Conservation (phyloP, 176 grass and related monocot genomes). For the Musa itinerans region DNA sequence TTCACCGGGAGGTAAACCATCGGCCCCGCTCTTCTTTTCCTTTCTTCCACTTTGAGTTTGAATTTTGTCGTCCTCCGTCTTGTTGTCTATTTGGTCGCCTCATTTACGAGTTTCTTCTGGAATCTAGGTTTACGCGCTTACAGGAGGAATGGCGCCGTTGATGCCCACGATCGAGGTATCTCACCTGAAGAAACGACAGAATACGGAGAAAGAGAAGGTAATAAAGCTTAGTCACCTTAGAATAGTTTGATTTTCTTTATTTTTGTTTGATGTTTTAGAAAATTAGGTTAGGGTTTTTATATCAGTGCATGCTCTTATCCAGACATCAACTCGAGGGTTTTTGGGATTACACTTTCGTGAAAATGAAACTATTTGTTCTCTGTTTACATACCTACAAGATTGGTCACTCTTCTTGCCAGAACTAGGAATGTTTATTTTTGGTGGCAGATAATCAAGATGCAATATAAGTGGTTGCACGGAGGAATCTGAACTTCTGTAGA, state of each 20-base stretch:
- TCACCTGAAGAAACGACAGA: slow-evolving; percentile 64
- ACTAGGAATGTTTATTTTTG: no score
- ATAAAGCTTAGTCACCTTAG: slow-evolving; percentile 24
- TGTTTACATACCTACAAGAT: no score
- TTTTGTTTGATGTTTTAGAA: neutral
- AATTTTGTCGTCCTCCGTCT: neutral
- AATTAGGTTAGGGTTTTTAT: neutral
- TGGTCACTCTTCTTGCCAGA: no score
- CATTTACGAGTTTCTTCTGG: neutral
- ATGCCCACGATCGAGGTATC: slow-evolving; percentile 79
- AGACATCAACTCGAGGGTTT: neutral
- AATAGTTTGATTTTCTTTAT: neutral
- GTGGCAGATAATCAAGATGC: no score
- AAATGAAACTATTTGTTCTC: neutral
- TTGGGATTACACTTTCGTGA: neutral
- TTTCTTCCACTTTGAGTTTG: neutral
- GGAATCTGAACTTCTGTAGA: no score
- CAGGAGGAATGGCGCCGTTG: slow-evolving; percentile 68
- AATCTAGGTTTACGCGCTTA: slow-evolving; percentile 79
- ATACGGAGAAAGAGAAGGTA: slow-evolving; percentile 53
- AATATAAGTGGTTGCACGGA: no score
- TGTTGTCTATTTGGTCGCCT: neutral
- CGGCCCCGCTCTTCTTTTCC: neutral
- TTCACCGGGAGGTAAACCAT: slow-evolving; percentile 57
- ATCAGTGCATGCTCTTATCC: no score